Percentiles rank a stretch among this genome's conserved stretches.
These are phyloP conservation scores for Asterophora lycoperdoides DNA, from an alignment of 768 basidiomycete genomes.

Conservation along the genomic window DNA sequence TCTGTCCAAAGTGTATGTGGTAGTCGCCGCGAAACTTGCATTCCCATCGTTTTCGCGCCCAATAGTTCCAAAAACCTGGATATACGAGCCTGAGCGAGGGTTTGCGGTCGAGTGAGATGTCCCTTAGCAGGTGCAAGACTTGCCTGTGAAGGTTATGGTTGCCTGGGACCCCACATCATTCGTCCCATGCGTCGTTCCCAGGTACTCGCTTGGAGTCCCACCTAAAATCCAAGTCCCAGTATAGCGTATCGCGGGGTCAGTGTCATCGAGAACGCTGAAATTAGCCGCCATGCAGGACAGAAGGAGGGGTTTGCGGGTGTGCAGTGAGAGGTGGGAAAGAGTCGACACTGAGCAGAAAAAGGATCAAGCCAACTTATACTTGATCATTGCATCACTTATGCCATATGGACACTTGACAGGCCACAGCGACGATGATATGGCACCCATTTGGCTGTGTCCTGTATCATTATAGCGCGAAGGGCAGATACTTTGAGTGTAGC, in stretches of 20 bases:
- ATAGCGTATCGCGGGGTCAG: constrained; percentile 1
- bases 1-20: constrained; percentile 6
- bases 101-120: not conserved
- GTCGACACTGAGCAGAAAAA: no score
- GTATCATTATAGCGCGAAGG: no score
- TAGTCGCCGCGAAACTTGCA: constrained; percentile 2
- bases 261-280: constrained; percentile 7
- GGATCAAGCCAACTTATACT: no score
- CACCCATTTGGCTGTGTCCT: no score
- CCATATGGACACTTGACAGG: no score
- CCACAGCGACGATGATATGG: no score
- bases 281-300: not conserved
- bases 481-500: no score
- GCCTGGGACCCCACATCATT: constrained; percentile 3
- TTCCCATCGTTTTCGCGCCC: constrained; percentile 6
- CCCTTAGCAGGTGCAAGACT: not conserved
- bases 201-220: constrained; percentile 1
- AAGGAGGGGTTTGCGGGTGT: not conserved
- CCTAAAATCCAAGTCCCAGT: constrained; percentile 3
- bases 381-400: no score
- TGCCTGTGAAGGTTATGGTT: not conserved
- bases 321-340: no score
- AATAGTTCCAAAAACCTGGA: constrained; percentile 14
- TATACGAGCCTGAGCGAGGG: constrained; percentile 1
- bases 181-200: constrained; percentile 6